Base-by-base conservation (phyloP, 2,329 filamentous ascomycete genomes). In the Trichoderma sp. region DNA sequence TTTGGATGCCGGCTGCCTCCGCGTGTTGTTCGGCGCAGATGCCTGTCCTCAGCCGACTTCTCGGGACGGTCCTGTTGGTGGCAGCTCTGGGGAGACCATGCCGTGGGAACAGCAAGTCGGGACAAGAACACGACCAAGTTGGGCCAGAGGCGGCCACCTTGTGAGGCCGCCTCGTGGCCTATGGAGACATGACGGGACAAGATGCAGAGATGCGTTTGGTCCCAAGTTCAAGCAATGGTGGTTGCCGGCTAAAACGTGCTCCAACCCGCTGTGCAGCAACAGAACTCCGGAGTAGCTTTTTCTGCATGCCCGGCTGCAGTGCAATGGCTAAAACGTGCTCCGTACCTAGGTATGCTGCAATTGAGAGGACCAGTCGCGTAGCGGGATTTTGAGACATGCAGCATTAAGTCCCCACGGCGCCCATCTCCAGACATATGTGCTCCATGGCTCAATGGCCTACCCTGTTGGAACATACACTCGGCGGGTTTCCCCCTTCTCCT, bases 101-200 rank as follows among this genome's bases (percentile, higher is more conserved):
- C n/a, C 66, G 60, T n/a, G 31, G 63, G 24, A 63, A 41, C 33
- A 60, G 24, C 38, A 63, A 63, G 41, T 21, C 29, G 56, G 56
- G 60, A 38, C 64, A 16, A 45, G 53, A 69, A 53, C 27, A 29
- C 66, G 21, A 31, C 33, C 35, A 50, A 45, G 35, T 24, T 35
- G 56, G 27, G 24, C 33, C 33, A 56, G n/a, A 21, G 3, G 53
- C 31, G 73, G 73, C 73, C 65, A 24, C 27, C 50, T 71, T 64
- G 66, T 56, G 41, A 75, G 73, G 65, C 73, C 73, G 73, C 73
- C 73, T 75, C 66, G 65, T 75, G 73, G 73, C 66, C 33, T 62
- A 69, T 75, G 73, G 73, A 63, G 73, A 75, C 66, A 38, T 18
- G 59, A 64, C 53, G 65, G 63, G 45, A 69, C 21, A 59, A 63